Base-by-base conservation (phyloP, 139 green algal genomes). In the Micractinium conductrix region DNA sequence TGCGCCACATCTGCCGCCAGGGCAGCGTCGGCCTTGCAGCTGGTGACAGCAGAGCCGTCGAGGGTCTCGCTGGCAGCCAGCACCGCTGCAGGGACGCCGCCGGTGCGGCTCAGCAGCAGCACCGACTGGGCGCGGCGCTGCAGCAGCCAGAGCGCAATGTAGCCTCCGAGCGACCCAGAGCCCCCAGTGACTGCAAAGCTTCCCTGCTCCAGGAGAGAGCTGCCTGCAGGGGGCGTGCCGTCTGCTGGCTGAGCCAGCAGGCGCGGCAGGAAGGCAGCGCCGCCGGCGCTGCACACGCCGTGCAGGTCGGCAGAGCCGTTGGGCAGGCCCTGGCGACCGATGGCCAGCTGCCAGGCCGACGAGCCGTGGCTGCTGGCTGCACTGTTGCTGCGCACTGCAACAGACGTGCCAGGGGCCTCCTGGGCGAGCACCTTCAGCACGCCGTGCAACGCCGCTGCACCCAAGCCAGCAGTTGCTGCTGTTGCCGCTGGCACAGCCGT, bases 391-490 rank as follows among this genome's bases (percentile, higher is more conserved):
- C 14, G 4, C 14, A 84, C 63, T 48, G n/a, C 50, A 37, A 87
- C 19, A 3, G 50, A 35, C 44, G 73, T 22, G 3, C 62, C 63
- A 67, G 82, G 82, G 1, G 68, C 48, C 65, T 90, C 86, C 19
- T 87, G 82, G 38, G 82, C 74, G 24, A 87, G 44, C 0, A 82
- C 81, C 86, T 88, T 90, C 22, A 88, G 65, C 82, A 90, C 84
- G 38, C 86, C 86, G 44, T 82, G 76, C 37, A 86, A 28, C 1
- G 62, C 74, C 17, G 74, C 75, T 10, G 37, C 58, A 24, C 37
- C 48, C 35, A 37, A 22, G 65, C 10, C 40, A 3, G 16, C 22
- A 12, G 21, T 10, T 24, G 21, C 44, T 17, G 63, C 5, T 45
- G 21, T 38, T 24, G 24, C 63, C 5, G 63, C 12, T 2, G 67